Evolutionary conservation across 169 alveolate genomes (phyloP), one percentile per base, ranked within the genome.

Genomic region (Cryptosporidium sp.): DNA sequence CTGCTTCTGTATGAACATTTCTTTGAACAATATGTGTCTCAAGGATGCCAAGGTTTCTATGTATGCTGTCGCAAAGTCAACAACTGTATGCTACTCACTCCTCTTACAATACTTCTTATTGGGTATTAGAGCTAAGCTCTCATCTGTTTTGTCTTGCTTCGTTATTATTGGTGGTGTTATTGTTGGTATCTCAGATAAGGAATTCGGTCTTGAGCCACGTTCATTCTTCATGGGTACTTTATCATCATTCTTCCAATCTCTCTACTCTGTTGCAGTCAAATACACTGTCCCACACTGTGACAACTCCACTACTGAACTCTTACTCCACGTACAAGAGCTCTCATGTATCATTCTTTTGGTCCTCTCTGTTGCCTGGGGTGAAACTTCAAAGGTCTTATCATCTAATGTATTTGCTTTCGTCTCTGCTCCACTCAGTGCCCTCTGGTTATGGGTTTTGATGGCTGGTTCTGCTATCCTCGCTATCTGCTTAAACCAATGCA

Each of bases 201-300:
- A 31, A 16, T 80, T 80, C 12, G 89, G 89, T 62, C 89, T 80
- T 45, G 53, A 80, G 44, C 89, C 89, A 62, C 61, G 52, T 3
- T 61, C 89, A 31, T 80, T 80, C 75, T 65, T 80, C 16, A 12
- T 62, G 35, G 89, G 89, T 42, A 80, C 89, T 39, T 26, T 80
- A 8, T 80, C 89, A 62, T 80, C 89, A 18, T 80, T 80, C 75
- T 80, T 80, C 89, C 89, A 80, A 33, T 80, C 89, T 14, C 70
- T 80, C 51, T 80, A 80, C 51, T 80, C 89, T 29, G 75, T 80
- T 9, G 89, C 89, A 61, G 89, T 80, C 53, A 80, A 80, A 42
- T 80, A 80, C 51, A 80, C 89, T 5, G 89, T 80, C 51, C 89
- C 89, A 45, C 89, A 80, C 75, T 80, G 89, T 44, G 89, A 80